Evolutionary conservation across 257 asterid genomes (phyloP).

Genomic region (Rhazya stricta): DNA sequence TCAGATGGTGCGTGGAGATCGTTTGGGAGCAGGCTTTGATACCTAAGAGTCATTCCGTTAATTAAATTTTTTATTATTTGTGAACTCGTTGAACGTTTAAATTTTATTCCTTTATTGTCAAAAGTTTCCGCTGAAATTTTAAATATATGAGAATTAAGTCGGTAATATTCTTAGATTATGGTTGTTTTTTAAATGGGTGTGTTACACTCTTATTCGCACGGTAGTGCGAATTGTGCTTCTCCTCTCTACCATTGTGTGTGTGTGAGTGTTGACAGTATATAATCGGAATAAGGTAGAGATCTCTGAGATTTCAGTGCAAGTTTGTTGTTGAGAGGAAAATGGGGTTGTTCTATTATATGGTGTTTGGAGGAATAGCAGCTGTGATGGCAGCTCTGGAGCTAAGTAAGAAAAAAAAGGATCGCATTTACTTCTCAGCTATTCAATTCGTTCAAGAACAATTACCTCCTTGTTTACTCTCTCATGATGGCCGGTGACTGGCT

Average conservation of each 20-base stretch:
- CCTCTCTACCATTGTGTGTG: background rate
- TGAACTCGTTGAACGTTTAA: no score
- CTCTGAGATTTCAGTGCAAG: background rate
- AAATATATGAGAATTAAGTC: no score
- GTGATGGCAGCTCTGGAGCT: conserved; percentile 78
- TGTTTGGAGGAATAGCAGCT: conserved; percentile 66
- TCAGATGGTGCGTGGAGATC: no score
- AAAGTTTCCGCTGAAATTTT: no score
- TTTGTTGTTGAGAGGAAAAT: conserved; percentile 32
- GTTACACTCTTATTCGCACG: no score
- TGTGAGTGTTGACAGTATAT: background rate
- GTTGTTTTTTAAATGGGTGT: no score
- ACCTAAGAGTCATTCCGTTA: no score
- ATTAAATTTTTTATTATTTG: no score
- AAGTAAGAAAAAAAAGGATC: conserved; percentile 77
- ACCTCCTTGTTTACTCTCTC: conserved; percentile 88
- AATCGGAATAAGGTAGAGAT: background rate
- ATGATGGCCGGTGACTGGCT: conserved; percentile 82
- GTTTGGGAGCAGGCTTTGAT: no score
- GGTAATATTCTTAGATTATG: no score
- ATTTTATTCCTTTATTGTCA: no score
- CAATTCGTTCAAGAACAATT: conserved; percentile 87
- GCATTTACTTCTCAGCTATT: conserved; percentile 74
- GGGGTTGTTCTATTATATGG: conserved; percentile 76
- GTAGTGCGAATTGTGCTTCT: background rate